These are phyloP conservation scores for Microcyclosporella mali DNA, from an alignment of 2,329 filamentous ascomycete genomes.

Conservation along the genomic window DNA sequence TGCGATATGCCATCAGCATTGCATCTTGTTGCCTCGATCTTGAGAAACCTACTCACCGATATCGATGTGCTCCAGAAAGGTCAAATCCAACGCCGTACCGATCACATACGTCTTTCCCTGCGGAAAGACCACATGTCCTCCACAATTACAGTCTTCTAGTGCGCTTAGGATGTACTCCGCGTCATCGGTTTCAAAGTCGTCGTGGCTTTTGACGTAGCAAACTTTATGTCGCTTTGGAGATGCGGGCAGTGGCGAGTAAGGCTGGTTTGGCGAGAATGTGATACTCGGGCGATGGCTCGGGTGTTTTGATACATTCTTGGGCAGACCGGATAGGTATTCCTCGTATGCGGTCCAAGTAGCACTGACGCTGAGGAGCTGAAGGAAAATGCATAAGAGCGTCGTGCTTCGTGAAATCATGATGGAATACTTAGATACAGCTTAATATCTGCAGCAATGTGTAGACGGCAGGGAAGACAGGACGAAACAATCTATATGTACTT, in stretches of 20 bases:
- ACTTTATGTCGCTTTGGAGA: slow-evolving; percentile 33
- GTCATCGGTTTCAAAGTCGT: slow-evolving; percentile 43
- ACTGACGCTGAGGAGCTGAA: slow-evolving; percentile 13
- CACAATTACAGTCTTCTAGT: slow-evolving; percentile 55
- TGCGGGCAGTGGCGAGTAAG: slow-evolving; percentile 30
- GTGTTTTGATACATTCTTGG: slow-evolving; percentile 17
- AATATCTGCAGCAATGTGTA: slow-evolving; percentile 6
- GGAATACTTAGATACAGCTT: not conserved
- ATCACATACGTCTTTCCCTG: slow-evolving; percentile 54
- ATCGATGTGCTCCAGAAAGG: slow-evolving; percentile 58
- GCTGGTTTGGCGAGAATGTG: slow-evolving; percentile 32
- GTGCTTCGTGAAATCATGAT: too few relatives aligned
- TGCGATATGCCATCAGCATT: not conserved
- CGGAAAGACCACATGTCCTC: slow-evolving; percentile 56
- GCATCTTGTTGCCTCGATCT: too few relatives aligned
- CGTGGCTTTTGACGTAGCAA: slow-evolving; percentile 35
- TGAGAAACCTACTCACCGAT: slow-evolving; percentile 50
- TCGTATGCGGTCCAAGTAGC: slow-evolving; percentile 28
- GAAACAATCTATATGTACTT: too few relatives aligned
- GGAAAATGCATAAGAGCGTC: slow-evolving; percentile 5
- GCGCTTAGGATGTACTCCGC: slow-evolving; percentile 49
- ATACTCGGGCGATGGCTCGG: slow-evolving; percentile 29
- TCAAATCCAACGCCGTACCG: slow-evolving; percentile 59
- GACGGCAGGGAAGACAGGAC: too few relatives aligned
- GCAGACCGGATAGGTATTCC: slow-evolving; percentile 22